Evolutionary conservation across 2,329 filamentous ascomycete species (phyloP).

Genomic region (Gnomoniopsis sp.): DNA sequence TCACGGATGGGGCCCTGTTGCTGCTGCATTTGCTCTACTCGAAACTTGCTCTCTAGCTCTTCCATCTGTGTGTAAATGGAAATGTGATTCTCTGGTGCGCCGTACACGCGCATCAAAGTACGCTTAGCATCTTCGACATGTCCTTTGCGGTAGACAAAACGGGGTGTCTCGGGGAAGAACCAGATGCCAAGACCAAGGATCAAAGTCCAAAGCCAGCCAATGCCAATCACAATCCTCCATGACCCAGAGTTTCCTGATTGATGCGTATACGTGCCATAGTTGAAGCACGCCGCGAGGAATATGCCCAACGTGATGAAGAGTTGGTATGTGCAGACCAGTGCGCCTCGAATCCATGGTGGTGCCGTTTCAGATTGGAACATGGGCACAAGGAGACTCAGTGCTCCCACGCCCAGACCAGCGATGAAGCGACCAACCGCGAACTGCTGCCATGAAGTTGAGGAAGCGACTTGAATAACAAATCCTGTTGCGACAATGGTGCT

Average conservation of each 20-base stretch:
- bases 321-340: conserved; percentile 65
- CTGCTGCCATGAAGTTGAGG: conserved; percentile 57
- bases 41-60: conserved; percentile 52
- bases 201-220: conserved; percentile 49
- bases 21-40: conserved; percentile 41
- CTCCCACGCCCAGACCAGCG: conserved; percentile 65
- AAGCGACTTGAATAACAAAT: conserved; percentile 64
- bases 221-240: conserved; percentile 59
- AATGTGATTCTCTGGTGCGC: conserved; percentile 38
- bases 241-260: conserved; percentile 41
- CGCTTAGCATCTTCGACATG: conserved; percentile 41
- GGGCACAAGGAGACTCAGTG: conserved; percentile 61
- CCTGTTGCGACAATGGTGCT: conserved; percentile 60
- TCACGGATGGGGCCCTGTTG: conserved; percentile 37
- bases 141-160: conserved; percentile 48
- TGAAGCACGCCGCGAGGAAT: conserved; percentile 55
- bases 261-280: conserved; percentile 56
- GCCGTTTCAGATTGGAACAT: conserved; percentile 73
- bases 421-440: conserved; percentile 63
- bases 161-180: conserved; percentile 49
- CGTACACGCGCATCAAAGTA: conserved; percentile 48
- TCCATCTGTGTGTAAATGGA: conserved; percentile 45
- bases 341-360: conserved; percentile 63
- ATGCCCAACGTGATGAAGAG: conserved; percentile 71
- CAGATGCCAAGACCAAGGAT: conserved; percentile 47